These are phyloP conservation scores for Apiospora malaysiana DNA, from an alignment of 2,329 filamentous ascomycete species.

Conservation along the genomic window DNA sequence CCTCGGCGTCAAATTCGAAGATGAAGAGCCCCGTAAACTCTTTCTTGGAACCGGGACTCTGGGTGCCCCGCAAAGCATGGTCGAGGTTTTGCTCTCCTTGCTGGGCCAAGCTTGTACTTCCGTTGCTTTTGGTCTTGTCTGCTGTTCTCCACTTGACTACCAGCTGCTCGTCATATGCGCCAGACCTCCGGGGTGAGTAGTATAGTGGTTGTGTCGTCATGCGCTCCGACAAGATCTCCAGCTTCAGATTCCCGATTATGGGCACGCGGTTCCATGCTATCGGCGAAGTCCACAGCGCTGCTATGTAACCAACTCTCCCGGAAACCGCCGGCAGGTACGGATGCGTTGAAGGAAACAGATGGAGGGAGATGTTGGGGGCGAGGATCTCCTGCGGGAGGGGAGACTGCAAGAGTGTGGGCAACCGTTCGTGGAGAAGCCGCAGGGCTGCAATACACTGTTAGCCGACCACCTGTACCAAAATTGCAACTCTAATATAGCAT, in stretches of 20 bases:
- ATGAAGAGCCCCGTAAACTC: constrained; percentile 92
- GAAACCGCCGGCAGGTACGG: constrained; percentile 91
- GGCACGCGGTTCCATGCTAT: constrained; percentile 95
- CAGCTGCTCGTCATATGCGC: constrained; percentile 75
- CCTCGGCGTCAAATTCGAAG: constrained; percentile 92
- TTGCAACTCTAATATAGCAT: neutral
- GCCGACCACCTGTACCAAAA: neutral
- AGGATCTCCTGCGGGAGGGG: constrained; percentile 78
- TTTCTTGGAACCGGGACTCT: constrained; percentile 65
- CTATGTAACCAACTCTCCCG: constrained; percentile 87
- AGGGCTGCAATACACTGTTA: constrained; percentile 53
- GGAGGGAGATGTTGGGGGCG: constrained; percentile 73
- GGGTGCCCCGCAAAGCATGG: constrained; percentile 41
- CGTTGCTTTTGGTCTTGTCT: constrained; percentile 51
- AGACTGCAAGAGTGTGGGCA: constrained; percentile 70
- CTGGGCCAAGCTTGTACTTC: constrained; percentile 35
- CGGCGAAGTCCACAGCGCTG: constrained; percentile 93
- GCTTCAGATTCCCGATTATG: constrained; percentile 85
- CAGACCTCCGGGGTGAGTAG: constrained; percentile 54
- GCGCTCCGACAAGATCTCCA: constrained; percentile 88
- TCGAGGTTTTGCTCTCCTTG: constrained; percentile 43
- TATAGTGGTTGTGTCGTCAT: constrained; percentile 70
- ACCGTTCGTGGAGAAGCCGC: constrained; percentile 67
- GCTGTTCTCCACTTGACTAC: constrained; percentile 88
- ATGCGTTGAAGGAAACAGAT: constrained; percentile 78